phyloP scores from a whole-genome alignment of 345 rosid species.

The Syzygium oleosum region DNA sequence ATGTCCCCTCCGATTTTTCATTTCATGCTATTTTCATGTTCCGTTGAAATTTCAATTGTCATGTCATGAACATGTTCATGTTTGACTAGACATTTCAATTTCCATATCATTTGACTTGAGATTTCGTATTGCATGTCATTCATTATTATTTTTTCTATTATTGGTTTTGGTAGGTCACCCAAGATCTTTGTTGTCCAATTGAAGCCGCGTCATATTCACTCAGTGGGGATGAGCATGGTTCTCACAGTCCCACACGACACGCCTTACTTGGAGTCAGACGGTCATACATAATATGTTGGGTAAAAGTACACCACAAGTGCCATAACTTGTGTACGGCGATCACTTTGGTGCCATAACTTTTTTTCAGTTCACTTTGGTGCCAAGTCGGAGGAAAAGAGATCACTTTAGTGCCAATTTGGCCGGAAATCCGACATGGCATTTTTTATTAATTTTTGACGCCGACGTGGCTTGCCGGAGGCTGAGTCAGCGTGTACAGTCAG shows the following conservation, averaged over 20 bases:
- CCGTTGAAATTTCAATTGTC: background rate
- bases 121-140: background rate
- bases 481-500: too few relatives aligned
- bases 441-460: too few relatives aligned
- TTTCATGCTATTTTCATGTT: background rate
- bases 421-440: too few relatives aligned
- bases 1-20: too few relatives aligned
- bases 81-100: background rate
- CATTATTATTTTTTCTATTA: background rate
- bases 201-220: background rate
- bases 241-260: background rate
- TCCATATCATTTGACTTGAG: background rate
- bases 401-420: too few relatives aligned
- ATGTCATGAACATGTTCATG: background rate
- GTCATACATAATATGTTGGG: too few relatives aligned
- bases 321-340: too few relatives aligned
- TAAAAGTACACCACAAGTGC: too few relatives aligned
- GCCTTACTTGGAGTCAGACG: background rate
- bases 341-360: too few relatives aligned
- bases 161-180: background rate
- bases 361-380: too few relatives aligned
- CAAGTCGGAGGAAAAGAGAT: too few relatives aligned
- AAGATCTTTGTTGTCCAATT: background rate
- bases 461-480: too few relatives aligned
- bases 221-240: background rate